A percentile compares a stretch with the other conserved stretches of the same genome.
Evolutionary conservation across 495 filamentous ascomycete species (phyloP).

Genomic region (Tetracladium setigerum): DNA sequence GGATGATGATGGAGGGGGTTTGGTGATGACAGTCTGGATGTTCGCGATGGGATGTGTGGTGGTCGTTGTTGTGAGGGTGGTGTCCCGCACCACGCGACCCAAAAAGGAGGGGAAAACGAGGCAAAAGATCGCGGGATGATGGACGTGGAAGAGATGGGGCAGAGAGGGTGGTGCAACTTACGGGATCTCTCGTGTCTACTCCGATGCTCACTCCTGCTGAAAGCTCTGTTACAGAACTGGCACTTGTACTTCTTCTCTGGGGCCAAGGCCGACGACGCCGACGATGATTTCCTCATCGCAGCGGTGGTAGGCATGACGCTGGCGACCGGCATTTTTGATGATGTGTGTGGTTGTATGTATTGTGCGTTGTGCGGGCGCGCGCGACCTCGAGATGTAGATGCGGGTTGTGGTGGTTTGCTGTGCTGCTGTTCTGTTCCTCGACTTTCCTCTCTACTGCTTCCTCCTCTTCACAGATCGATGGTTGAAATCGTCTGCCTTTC

Average conservation of each 20-base stretch:
- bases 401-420: conserved; percentile 33
- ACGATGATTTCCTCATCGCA: conserved; percentile 29
- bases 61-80: background rate
- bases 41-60: conserved; percentile 5
- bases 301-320: conserved; percentile 48
- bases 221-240: conserved; percentile 95
- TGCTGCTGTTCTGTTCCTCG: conserved; percentile 32
- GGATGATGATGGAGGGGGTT: conserved; percentile 13
- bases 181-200: conserved; percentile 96
- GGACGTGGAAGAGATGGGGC: background rate
- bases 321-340: conserved; percentile 48
- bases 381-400: conserved; percentile 29
- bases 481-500: conserved; percentile 30
- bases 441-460: conserved; percentile 3
- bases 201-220: conserved; percentile 94
- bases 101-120: background rate
- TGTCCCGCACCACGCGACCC: background rate
- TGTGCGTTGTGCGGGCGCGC: conserved; percentile 22
- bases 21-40: conserved; percentile 9
- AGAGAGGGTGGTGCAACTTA: conserved; percentile 48
- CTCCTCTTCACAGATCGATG: conserved; percentile 22
- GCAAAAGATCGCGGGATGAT: conserved; percentile 1
- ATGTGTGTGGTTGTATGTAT: conserved; percentile 30
- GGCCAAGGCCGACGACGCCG: conserved; percentile 50
- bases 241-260: conserved; percentile 99